phyloP scores from a whole-genome alignment of 2,329 filamentous ascomycete species.

The Stagonosporopsis chrysanthemi region DNA sequence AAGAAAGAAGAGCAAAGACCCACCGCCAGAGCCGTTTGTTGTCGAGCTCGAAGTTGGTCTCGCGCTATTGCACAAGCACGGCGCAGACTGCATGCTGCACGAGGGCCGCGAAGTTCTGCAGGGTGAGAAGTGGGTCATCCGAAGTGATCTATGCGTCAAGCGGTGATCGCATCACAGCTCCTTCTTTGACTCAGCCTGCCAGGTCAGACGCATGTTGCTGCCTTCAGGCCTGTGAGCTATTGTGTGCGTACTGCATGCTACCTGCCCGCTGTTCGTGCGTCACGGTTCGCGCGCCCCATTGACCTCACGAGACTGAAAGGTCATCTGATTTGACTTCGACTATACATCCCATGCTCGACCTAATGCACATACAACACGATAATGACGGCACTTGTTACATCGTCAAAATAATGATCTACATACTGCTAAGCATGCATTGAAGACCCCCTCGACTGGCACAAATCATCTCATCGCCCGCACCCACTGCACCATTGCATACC shows the following conservation, averaged over 20 bases:
- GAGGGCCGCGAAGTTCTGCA: conserved; percentile 80
- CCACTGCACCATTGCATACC: too few relatives aligned
- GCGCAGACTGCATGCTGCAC: conserved; percentile 86
- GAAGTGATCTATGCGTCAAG: conserved; percentile 79
- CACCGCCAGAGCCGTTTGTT: conserved; percentile 67
- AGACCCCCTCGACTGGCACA: neutral
- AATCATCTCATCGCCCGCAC: too few relatives aligned
- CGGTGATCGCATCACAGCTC: conserved; percentile 46
- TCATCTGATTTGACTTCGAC: neutral
- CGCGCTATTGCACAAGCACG: conserved; percentile 86
- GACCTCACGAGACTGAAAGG: neutral
- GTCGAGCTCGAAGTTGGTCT: conserved; percentile 83
- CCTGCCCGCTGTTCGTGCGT: neutral
- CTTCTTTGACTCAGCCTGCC: neutral
- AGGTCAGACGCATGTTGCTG: neutral
- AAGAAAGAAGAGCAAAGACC: conserved; percentile 50
- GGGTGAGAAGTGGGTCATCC: conserved; percentile 90
- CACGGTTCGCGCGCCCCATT: neutral
- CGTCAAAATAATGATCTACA: neutral
- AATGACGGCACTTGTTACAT: neutral
- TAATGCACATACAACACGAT: neutral
- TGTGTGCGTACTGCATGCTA: neutral
- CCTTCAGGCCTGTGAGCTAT: neutral
- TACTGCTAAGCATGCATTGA: neutral
- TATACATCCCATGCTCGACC: neutral